phyloP scores from a whole-genome alignment of 169 alveolate species.

The Plasmodium gonderi region DNA sequence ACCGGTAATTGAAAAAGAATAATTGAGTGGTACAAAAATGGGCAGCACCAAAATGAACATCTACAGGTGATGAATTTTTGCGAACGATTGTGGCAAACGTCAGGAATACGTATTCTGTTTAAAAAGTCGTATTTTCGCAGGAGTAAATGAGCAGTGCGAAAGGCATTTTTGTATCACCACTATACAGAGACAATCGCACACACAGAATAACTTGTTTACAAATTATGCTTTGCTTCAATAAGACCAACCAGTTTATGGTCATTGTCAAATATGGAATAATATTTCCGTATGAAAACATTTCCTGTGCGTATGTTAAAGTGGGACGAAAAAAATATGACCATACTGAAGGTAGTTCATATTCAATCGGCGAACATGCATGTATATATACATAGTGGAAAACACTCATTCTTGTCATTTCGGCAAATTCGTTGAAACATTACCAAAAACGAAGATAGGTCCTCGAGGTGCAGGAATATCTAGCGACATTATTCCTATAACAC shows the following conservation, averaged over 20 bases:
- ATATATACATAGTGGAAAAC: neutral
- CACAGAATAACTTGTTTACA: slow-evolving; percentile 40
- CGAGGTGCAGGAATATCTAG: slow-evolving; percentile 88
- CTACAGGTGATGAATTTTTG: no score
- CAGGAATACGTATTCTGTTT: no score
- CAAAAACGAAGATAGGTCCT: slow-evolving; percentile 88
- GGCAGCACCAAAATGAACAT: no score
- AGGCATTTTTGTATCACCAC: no score
- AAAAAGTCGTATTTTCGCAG: no score
- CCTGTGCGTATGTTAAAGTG: slow-evolving; percentile 18
- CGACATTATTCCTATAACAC: slow-evolving; percentile 85
- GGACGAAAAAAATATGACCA: no score
- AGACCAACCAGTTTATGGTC: slow-evolving; percentile 86
- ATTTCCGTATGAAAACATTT: slow-evolving; percentile 82
- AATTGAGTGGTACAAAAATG: no score
- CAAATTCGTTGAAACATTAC: slow-evolving; percentile 45
- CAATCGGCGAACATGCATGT: neutral
- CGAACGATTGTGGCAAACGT: no score
- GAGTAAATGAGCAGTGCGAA: no score
- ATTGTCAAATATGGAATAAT: slow-evolving; percentile 88
- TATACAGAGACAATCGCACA: no score
- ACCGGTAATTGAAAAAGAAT: no score
- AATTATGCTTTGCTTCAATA: slow-evolving; percentile 83
- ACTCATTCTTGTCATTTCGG: neutral
- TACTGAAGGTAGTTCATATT: no score